A percentile compares a stretch with the other conserved stretches of the same genome.
Evolutionary conservation across 176 grass and related monocot species (phyloP).

Genomic region (Ensete ventricosum): DNA sequence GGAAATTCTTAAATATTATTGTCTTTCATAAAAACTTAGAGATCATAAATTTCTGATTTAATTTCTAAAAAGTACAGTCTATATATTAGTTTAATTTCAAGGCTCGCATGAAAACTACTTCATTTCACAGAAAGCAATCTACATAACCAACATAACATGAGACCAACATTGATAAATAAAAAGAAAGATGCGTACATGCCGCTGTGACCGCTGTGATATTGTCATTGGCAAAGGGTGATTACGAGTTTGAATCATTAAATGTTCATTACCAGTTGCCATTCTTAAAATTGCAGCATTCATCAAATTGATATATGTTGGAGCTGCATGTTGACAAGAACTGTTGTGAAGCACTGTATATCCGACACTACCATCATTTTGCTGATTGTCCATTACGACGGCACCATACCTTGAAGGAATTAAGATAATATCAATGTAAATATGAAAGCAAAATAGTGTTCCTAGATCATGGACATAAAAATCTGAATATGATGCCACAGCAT

Average conservation of each 20-base stretch:
- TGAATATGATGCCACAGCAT: not conserved
- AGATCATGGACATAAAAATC: not conserved
- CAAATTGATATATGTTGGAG: slow-evolving; percentile 42
- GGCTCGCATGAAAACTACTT: not conserved
- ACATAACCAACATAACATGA: not conserved
- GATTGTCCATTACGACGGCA: slow-evolving; percentile 37
- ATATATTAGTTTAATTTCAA: not conserved
- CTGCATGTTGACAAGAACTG: slow-evolving; percentile 44
- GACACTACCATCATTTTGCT: slow-evolving; percentile 24
- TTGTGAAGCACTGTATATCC: slow-evolving; percentile 49
- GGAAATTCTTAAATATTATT: not conserved
- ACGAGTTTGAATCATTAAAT: slow-evolving; percentile 32
- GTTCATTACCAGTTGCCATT: slow-evolving; percentile 26
- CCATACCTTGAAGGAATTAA: slow-evolving; percentile 34
- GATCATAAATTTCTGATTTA: not conserved
- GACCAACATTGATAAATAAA: not conserved
- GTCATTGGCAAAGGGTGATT: slow-evolving; percentile 43
- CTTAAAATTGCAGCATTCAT: slow-evolving; percentile 41
- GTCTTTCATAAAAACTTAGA: not conserved
- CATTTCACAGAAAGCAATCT: not conserved
- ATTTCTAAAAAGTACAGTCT: not conserved
- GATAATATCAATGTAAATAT: slow-evolving; percentile 4
- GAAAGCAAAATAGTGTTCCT: not conserved
- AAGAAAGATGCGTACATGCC: slow-evolving; percentile 24
- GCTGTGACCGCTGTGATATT: slow-evolving; percentile 28